Percentiles rank a stretch among this genome's conserved stretches.
Evolutionary conservation across 768 basidiomycete genomes (phyloP).

Genomic region (Boletus subparvulus): DNA sequence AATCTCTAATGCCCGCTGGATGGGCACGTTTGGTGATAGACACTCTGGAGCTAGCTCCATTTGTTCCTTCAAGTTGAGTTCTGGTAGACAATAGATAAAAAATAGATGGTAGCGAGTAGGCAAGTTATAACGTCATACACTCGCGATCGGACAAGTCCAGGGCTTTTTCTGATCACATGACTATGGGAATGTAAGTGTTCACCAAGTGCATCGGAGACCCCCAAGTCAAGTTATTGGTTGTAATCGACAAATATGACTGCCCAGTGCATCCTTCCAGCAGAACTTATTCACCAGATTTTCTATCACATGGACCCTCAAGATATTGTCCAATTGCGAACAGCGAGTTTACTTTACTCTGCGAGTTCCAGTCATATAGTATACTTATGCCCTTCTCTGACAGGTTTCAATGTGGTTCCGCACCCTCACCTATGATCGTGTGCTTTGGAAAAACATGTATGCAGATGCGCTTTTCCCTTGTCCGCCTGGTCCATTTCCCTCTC

Average conservation of each 20-base stretch:
- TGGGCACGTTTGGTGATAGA: too few species aligned
- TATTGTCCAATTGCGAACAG: neutral
- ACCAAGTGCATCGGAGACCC: too few species aligned
- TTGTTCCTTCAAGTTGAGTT: too few species aligned
- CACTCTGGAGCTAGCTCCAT: too few species aligned
- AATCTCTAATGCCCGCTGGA: too few species aligned
- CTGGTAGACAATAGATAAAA: too few species aligned
- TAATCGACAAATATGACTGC: neutral
- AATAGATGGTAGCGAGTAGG: too few species aligned
- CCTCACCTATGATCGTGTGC: neutral
- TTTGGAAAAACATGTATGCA: constrained; percentile 3
- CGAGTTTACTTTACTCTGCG: neutral
- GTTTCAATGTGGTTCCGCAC: neutral
- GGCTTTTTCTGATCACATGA: too few species aligned
- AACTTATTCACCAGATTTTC: neutral
- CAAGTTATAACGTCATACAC: too few species aligned
- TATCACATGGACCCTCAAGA: neutral
- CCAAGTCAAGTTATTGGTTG: neutral
- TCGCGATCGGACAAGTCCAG: too few species aligned
- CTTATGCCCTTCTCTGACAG: neutral
- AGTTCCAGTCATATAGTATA: neutral
- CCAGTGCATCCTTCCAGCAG: neutral
- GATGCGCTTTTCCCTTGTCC: neutral
- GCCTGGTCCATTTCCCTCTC: neutral
- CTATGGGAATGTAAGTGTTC: too few species aligned